Base-by-base conservation (phyloP, 805 yeast species). In the Naumovozyma baii region DNA sequence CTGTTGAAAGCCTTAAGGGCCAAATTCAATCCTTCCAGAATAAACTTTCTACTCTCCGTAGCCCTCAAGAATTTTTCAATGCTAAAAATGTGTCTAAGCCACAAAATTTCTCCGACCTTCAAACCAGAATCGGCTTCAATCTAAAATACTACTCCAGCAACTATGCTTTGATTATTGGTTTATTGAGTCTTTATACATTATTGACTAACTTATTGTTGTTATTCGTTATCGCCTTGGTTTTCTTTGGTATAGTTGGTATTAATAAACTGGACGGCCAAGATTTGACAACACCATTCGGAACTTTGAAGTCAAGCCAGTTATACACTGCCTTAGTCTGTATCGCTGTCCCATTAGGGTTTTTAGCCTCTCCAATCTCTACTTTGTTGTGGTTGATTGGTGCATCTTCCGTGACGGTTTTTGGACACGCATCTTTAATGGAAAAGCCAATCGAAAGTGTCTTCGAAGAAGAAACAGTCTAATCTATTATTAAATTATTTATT, bases 371-470 rank as follows among this genome's bases (percentile, higher is more conserved):
- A 19, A 69, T 92, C 46, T 74, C 90, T 38, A 83, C 96, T 3
- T 61, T 92, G 61, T 71, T 92, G 69, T 92, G 97, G 97, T 74
- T 90, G 50, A 73, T 83, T 50, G 92, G 95, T 51, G 83, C 94
- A 13, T 80, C 92, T 31, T 80, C 81, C 19, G 80, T 80, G 36
- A 61, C 82, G 29, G 83, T 90, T 31, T 66, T 87, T 35, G 73
- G 86, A 3, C 98, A 92, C 62, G 98, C 96, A 34, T 70, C 88
- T 3, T 68, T 90, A 46, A 71, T 92, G 75, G 97, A 92, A 58
- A 92, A 90, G 66, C 98, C 98, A 16, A 80, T 88, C 44, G 97
- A 92, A 66, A 79, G 90, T 30, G 88, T 90, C 15, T 92, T 90
- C 57, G 92, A 87, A 57, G 96, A 86, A 59, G 85, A 82, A 42